A percentile compares a stretch with the other conserved stretches of the same genome.
These are phyloP conservation scores for Phytophthora vignae DNA, from an alignment of 352 stramenopile species.

Conservation along the genomic window DNA sequence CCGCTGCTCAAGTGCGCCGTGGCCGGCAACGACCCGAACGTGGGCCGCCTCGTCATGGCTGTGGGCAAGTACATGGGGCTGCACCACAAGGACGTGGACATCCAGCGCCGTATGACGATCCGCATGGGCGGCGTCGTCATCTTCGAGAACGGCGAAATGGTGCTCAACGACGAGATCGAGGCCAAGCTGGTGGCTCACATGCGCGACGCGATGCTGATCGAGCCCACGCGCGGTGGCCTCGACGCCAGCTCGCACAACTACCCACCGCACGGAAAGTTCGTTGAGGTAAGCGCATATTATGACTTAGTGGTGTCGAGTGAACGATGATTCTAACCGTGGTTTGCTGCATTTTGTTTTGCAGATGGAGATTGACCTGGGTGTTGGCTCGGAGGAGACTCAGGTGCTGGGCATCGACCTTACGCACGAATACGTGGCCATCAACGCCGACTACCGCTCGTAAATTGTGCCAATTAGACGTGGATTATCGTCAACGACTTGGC, in stretches of 20 bases:
- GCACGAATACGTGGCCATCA: slow-evolving; percentile 98
- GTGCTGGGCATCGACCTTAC: slow-evolving; percentile 98
- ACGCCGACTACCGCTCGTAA: slow-evolving; percentile 99
- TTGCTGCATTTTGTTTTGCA: slow-evolving; percentile 18
- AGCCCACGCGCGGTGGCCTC: slow-evolving; percentile 77
- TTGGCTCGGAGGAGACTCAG: slow-evolving; percentile 79
- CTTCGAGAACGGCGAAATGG: slow-evolving; percentile 96
- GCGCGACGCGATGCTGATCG: slow-evolving; percentile 92
- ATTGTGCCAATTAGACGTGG: neutral
- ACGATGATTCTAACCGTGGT: neutral
- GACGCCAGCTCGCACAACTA: slow-evolving; percentile 89
- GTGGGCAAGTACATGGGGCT: slow-evolving; percentile 97
- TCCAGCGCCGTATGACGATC: slow-evolving; percentile 85
- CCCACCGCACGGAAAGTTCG: slow-evolving; percentile 95
- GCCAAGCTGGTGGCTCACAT: slow-evolving; percentile 95
- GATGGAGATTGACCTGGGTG: slow-evolving; percentile 95
- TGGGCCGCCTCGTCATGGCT: slow-evolving; percentile 96
- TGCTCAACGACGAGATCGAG: slow-evolving; percentile 92
- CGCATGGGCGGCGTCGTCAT: slow-evolving; percentile 93
- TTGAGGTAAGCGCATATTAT: slow-evolving; percentile 75
- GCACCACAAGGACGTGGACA: slow-evolving; percentile 88
- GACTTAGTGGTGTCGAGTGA: neutral
- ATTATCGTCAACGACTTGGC: slow-evolving; percentile 16
- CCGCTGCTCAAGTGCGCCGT: slow-evolving; percentile 98
- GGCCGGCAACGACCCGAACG: slow-evolving; percentile 98